These are phyloP conservation scores for Starmera stellimalicola DNA, from an alignment of 1,139 yeast species.

Conservation along the genomic window DNA sequence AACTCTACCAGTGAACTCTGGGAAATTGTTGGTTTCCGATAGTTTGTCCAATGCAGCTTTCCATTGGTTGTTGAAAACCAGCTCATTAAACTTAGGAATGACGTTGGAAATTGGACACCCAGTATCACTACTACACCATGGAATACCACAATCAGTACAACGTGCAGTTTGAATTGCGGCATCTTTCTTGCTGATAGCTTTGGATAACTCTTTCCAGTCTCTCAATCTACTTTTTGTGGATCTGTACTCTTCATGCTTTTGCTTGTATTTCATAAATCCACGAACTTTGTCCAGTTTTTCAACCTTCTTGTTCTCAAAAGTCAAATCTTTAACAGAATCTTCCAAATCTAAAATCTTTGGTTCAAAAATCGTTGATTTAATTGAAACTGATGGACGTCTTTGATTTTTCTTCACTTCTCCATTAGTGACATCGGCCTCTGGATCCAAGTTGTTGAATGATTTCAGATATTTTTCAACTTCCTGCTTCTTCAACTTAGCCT, in stretches of 20 bases:
- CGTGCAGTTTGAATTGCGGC: constrained; percentile 92
- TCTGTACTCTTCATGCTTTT: constrained; percentile 84
- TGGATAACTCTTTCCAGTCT: constrained; percentile 91
- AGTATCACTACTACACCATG: constrained; percentile 95
- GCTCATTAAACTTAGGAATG: constrained; percentile 96
- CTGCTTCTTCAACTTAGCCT: constrained; percentile 49
- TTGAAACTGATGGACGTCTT: constrained; percentile 39
- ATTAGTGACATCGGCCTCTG: constrained; percentile 79
- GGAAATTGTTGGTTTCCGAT: constrained; percentile 95
- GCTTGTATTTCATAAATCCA: constrained; percentile 90
- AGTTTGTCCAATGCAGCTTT: constrained; percentile 86
- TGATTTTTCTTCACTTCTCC: constrained; percentile 56
- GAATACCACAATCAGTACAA: constrained; percentile 99
- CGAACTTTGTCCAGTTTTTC: constrained; percentile 69
- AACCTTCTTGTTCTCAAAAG: constrained; percentile 48
- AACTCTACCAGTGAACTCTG: constrained; percentile 95
- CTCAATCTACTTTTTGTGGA: constrained; percentile 63
- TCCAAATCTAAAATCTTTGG: constrained; percentile 87
- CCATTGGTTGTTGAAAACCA: constrained; percentile 94
- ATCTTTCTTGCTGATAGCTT: constrained; percentile 76
- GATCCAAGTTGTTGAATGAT: constrained; percentile 59
- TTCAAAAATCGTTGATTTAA: constrained; percentile 42
- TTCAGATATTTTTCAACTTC: constrained; percentile 51
- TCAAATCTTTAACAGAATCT: constrained; percentile 70
- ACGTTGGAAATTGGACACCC: constrained; percentile 97